Base-by-base conservation (phyloP, 352 stramenopile species). In the Pythium aristosporum region DNA sequence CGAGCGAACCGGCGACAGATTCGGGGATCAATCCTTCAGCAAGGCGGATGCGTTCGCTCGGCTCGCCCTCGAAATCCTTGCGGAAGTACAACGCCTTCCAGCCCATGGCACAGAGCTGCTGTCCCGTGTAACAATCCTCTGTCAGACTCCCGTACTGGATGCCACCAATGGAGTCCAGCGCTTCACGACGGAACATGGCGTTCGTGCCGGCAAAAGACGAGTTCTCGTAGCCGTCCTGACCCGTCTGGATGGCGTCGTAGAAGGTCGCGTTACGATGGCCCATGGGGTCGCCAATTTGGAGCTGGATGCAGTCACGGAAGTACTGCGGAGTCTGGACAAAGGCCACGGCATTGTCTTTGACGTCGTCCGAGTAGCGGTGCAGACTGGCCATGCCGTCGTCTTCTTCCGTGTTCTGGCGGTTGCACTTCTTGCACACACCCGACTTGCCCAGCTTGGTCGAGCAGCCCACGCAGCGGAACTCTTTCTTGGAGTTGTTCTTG, bases 61-160 rank as follows among this genome's bases (percentile, higher is more conserved):
- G 63, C 36, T 77, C 70, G 30, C 73, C 73, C 55, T 80, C 73
- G 57, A 80, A 80, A 61, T 80, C 73, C 65, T 80, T 80, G 46
- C 73, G 73, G 68, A 76, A 80, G 68, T 80, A 80, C 34, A 80
- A 51, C 36, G 61, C 70, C 57, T 80, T 78, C 73, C 73, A 80
- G 59, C 73, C 73, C 73, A 76, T 76, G 8, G 60, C 68, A 55
- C 67, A 74, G 20, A 80, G 39, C 43, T 71, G 62, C 59, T 77
- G 63, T 34, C 73, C 73, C 23, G 73, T 80, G 63, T 73, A 80
- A 63, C 67, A 76, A 74, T 85, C 76, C 68, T 85, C 76, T 16
- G 76, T 85, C 61, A 83, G 57, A 70, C 61, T 77, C 20, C 76
- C 76, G 61, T 78, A 79, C 61, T 79, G 72, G 50, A 85, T 83